Base-by-base conservation (phyloP, 352 stramenopile genomes). In the Globisporangium recalcitrans region DNA sequence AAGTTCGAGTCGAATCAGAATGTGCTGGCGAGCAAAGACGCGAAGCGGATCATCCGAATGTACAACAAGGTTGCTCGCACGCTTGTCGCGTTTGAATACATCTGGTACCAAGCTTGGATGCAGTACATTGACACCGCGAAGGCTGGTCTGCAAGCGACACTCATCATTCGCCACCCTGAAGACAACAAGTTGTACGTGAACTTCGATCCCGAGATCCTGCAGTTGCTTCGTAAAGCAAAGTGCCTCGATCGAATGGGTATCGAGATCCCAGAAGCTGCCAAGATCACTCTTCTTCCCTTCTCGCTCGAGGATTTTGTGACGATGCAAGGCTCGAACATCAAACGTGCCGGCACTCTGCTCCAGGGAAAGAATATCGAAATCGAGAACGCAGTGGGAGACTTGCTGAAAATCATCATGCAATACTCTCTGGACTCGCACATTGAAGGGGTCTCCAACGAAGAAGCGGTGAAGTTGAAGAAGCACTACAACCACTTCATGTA, bases 401-500 rank as follows among this genome's bases (percentile, higher is more conserved):
- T 99, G 14, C 83, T 99, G 14, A 96, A 98, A 61, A 97, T 98
- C 62, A 98, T 99, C 65, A 82, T 78, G 65, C 82, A 92, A 31
- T 99, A 98, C 68, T 85, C 93, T 0, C 83, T 99, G 40, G 96
- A 99, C 68, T 97, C 94, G 26, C 94, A 98, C 67, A 95, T 98
- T 34, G 95, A 99, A 58, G 73, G 75, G 9, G 91, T 98, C 13
- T 93, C 85, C 0, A 85, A 93, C 57, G 92, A 98, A 26, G 97
- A 99, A 67, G 84, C 97, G 10, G 77, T 90, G 58, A 98, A 98
- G 71, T 83, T 99, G 19, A 97, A 98, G 65, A 96, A 98, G 65
- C 97, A 99, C 74, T 99, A 99, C 85, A 98, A 98, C 73, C 95
- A 99, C 73, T 99, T 99, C 65, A 99, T 99, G 94, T 99, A 99